Evolutionary conservation across 345 rosid species (phyloP).

Genomic region (Salix viminalis): DNA sequence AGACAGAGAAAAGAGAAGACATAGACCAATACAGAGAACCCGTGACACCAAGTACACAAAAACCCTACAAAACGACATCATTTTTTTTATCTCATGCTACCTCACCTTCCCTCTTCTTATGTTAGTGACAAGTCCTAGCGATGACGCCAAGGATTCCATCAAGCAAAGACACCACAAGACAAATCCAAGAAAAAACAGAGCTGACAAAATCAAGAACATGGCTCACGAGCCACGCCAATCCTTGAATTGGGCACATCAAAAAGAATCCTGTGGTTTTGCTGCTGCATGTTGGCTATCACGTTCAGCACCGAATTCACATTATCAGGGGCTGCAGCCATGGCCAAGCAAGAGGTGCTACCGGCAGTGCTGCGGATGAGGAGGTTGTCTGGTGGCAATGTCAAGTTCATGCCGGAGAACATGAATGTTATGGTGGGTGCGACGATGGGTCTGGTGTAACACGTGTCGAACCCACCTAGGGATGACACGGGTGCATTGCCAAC

Average conservation of each 20-base stretch:
- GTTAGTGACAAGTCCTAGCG: neutral
- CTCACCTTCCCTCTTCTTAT: neutral
- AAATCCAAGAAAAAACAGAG: neutral
- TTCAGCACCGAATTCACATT: slow-evolving; percentile 84
- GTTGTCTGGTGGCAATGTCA: slow-evolving; percentile 74
- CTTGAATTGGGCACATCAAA: slow-evolving; percentile 75
- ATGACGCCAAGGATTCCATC: neutral
- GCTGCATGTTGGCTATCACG: slow-evolving; percentile 95
- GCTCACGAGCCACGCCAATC: slow-evolving; percentile 83
- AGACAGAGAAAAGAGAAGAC: neutral
- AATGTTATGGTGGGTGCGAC: slow-evolving; percentile 67
- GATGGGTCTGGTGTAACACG: slow-evolving; percentile 75
- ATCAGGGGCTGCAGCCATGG: slow-evolving; percentile 82
- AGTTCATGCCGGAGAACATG: slow-evolving; percentile 85
- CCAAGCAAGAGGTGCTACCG: slow-evolving; percentile 69
- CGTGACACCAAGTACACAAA: neutral
- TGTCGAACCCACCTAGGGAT: slow-evolving; percentile 88
- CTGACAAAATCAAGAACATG: slow-evolving; percentile 40
- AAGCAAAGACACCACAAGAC: neutral
- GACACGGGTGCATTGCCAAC: slow-evolving; percentile 51
- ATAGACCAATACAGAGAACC: neutral
- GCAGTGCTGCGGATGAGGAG: slow-evolving; percentile 80
- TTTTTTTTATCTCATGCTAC: neutral
- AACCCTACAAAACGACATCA: neutral
- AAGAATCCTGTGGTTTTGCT: slow-evolving; percentile 83